Evolutionary conservation across 805 yeast genomes (phyloP).

Genomic region (Saccharomycopsis sp.): DNA sequence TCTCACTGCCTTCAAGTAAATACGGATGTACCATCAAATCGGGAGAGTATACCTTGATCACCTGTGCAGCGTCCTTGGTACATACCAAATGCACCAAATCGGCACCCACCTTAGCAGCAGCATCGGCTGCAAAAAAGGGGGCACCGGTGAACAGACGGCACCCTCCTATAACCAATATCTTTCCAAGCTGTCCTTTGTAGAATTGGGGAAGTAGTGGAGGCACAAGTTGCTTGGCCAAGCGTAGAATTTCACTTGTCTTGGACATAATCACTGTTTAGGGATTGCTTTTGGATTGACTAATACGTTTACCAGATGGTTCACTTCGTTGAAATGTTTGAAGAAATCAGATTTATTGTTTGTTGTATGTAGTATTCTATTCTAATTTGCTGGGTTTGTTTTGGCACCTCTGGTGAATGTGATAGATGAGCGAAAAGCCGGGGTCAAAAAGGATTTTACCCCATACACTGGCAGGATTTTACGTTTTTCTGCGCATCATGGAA

Average conservation of each 20-base stretch:
- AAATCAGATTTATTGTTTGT: too few species aligned
- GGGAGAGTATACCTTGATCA: constrained; percentile 84
- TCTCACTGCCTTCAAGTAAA: constrained; percentile 35
- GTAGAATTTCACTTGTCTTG: constrained; percentile 37
- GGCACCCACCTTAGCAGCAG: constrained; percentile 78
- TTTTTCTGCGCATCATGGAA: too few species aligned
- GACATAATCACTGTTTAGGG: too few species aligned
- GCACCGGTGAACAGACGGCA: constrained; percentile 97
- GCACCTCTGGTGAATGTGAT: too few species aligned
- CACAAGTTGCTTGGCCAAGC: constrained; percentile 46
- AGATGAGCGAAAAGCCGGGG: too few species aligned
- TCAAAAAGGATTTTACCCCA: too few species aligned
- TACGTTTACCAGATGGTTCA: too few species aligned
- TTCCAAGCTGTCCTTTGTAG: constrained; percentile 90
- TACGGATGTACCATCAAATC: constrained; percentile 96
- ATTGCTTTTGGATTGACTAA: too few species aligned
- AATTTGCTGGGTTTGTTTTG: too few species aligned
- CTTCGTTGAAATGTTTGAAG: too few species aligned
- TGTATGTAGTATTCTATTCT: too few species aligned
- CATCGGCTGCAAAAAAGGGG: constrained; percentile 83
- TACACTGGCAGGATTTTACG: too few species aligned
- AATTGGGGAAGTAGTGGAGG: constrained; percentile 70
- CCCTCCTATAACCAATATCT: constrained; percentile 85
- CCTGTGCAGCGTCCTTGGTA: constrained; percentile 66
- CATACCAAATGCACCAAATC: constrained; percentile 90